Evolutionary conservation across 2,329 filamentous ascomycete genomes (phyloP).

Genomic region (Zopfia rhizophila): DNA sequence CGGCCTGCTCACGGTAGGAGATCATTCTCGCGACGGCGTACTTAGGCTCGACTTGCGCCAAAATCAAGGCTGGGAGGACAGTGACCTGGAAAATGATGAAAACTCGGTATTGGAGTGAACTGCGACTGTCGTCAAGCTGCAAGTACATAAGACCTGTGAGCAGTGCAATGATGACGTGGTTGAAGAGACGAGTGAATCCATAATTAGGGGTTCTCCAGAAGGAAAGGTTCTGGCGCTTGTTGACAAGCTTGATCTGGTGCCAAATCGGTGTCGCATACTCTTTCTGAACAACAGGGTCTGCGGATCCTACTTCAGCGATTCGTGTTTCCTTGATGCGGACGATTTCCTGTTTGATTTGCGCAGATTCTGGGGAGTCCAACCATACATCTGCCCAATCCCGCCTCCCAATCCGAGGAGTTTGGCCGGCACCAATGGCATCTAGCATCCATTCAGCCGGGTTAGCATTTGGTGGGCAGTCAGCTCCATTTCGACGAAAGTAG

Average conservation of each 20-base stretch:
- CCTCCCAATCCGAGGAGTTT: conserved; percentile 75
- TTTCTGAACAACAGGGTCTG: conserved; percentile 64
- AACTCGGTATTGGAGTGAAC: conserved; percentile 83
- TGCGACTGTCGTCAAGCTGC: conserved; percentile 77
- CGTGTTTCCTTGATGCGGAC: conserved; percentile 72
- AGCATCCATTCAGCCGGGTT: conserved; percentile 82
- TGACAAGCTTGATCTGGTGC: conserved; percentile 82
- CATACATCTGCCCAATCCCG: conserved; percentile 85
- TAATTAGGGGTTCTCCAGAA: conserved; percentile 92
- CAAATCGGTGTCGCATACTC: conserved; percentile 84
- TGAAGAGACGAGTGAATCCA: conserved; percentile 87
- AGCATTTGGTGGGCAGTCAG: conserved; percentile 65
- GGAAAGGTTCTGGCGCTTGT: conserved; percentile 76
- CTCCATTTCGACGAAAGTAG: conserved; percentile 63
- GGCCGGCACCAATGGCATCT: conserved; percentile 82
- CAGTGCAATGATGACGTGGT: conserved; percentile 80
- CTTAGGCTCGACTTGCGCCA: conserved; percentile 85
- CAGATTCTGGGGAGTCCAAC: conserved; percentile 76
- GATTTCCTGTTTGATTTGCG: conserved; percentile 73
- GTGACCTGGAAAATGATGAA: conserved; percentile 93
- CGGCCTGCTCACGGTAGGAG: conserved; percentile 85
- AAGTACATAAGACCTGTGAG: conserved; percentile 84
- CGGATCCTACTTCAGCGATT: conserved; percentile 57
- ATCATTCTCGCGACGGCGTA: conserved; percentile 83
- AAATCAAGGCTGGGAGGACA: conserved; percentile 83